Evolutionary conservation across 78 protist species (phyloP), one percentile per base, ranked within the genome.

Genomic region (Creolimax fragrantissima): DNA sequence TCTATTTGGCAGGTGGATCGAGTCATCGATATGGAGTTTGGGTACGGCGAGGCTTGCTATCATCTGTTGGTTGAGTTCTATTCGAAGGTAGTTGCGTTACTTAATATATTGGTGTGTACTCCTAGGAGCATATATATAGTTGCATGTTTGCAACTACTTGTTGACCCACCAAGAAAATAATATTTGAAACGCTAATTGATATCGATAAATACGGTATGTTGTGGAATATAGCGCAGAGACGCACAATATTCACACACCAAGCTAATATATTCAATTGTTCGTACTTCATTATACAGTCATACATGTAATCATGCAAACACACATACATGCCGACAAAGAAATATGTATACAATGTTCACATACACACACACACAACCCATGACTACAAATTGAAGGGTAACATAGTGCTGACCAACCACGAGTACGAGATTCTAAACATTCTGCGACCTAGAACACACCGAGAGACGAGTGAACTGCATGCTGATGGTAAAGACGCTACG

Each of bases 1-100:
- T n/a, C n/a, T n/a, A n/a, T n/a, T n/a, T n/a, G n/a, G 37, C 7
- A 83, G 86, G 92, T 93, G 37, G 99, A 98, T 74, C 98, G 99
- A 81, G 93, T 96, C 42, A 91, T 97, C 39, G 97, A 95, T 41
- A 37, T 98, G 67, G 85, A 92, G 7, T 98, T 96, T 85, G 98
- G 96, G 41, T 35, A 93, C 1, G 98, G 95, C 36, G 97, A 93
- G 35, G 88, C 45, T 3, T 92, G 88, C n/a, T 89, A 85, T 86
- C 95, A 93, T 89, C 92, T 96, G 36, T n/a, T 95, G 32, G 37
- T 95, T 37, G 97, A 96, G 93, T 74, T 96, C 5, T 96, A 91
- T 17, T 90, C 66, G 3, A 3, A 2, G 36, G 93, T 91, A 42
- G 5, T 11, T n/a, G n/a, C n/a, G 86, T 41, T 83, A 39, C 5